These are phyloP conservation scores for Tuber aestivum DNA, from an alignment of 495 filamentous ascomycete species.

Conservation along the genomic window DNA sequence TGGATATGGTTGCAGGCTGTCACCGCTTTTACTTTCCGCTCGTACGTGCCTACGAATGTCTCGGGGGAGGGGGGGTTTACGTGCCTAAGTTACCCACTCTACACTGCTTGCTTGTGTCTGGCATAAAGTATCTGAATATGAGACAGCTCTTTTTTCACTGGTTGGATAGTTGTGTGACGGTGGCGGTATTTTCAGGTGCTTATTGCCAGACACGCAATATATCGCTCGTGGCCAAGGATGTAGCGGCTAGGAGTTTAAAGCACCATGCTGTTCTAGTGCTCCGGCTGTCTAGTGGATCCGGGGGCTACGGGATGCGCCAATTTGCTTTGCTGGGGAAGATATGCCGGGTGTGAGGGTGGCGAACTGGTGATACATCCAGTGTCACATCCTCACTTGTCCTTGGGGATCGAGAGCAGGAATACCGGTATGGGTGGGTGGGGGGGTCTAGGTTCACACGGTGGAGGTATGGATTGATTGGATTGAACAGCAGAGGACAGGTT, in stretches of 20 bases:
- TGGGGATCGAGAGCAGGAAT: background rate
- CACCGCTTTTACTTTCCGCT: background rate
- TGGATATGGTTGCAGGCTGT: background rate
- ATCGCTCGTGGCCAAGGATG: background rate
- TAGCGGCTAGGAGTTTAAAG: background rate
- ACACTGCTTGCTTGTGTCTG: background rate
- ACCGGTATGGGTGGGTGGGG: too few species aligned
- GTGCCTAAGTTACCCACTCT: background rate
- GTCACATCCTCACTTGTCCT: background rate
- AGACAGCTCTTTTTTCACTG: too few species aligned
- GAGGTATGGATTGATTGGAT: background rate
- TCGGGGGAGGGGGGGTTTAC: background rate
- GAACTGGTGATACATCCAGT: background rate
- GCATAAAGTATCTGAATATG: too few species aligned
- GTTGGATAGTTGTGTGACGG: too few species aligned
- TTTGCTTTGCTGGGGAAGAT: background rate
- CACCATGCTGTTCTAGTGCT: background rate
- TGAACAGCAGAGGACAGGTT: background rate
- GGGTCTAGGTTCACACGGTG: background rate
- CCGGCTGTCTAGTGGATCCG: background rate
- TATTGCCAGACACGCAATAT: background rate
- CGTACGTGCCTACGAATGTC: background rate
- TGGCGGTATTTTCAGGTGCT: too few species aligned
- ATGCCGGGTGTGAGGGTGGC: background rate
- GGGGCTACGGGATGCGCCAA: background rate